These are phyloP conservation scores for Schizonepeta tenuifolia DNA, from an alignment of 257 asterid species.

Conservation along the genomic window DNA sequence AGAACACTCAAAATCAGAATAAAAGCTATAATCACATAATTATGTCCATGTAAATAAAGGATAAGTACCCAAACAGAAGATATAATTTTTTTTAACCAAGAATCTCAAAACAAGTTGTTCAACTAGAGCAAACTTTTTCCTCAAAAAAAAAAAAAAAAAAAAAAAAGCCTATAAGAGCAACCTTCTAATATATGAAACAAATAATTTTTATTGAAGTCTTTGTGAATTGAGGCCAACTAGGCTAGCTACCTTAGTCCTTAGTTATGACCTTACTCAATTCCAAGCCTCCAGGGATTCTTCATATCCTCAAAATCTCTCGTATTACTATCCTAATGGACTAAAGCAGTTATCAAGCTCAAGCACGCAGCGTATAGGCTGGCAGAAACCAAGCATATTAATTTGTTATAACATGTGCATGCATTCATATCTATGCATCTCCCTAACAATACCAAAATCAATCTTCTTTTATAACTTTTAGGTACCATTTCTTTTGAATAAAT, in stretches of 20 bases:
- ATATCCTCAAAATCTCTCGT: background rate
- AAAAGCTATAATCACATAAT: background rate
- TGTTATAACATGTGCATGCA: conserved; percentile 14
- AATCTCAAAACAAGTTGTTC: too few relatives aligned
- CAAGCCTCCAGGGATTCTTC: background rate
- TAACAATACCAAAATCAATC: background rate
- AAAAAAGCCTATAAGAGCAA: conserved; percentile 21
- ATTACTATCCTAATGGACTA: background rate
- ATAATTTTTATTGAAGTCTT: background rate
- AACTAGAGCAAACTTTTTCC: background rate
- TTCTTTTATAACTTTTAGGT: background rate
- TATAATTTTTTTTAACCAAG: background rate
- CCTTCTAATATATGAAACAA: background rate
- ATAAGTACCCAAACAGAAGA: background rate
- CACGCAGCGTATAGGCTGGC: conserved; percentile 3
- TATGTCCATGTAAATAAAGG: conserved; percentile 21
- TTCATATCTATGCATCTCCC: background rate
- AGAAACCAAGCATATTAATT: conserved; percentile 1
- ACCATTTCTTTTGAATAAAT: conserved; percentile 3
- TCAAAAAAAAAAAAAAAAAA: too few relatives aligned
- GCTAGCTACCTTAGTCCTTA: background rate
- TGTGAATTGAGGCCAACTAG: background rate
- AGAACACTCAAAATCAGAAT: conserved; percentile 11
- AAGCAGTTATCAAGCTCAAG: conserved; percentile 24
- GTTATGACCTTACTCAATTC: background rate